Evolutionary conservation across 2,329 filamentous ascomycete genomes (phyloP).

Genomic region (Fusarium cicatricum): DNA sequence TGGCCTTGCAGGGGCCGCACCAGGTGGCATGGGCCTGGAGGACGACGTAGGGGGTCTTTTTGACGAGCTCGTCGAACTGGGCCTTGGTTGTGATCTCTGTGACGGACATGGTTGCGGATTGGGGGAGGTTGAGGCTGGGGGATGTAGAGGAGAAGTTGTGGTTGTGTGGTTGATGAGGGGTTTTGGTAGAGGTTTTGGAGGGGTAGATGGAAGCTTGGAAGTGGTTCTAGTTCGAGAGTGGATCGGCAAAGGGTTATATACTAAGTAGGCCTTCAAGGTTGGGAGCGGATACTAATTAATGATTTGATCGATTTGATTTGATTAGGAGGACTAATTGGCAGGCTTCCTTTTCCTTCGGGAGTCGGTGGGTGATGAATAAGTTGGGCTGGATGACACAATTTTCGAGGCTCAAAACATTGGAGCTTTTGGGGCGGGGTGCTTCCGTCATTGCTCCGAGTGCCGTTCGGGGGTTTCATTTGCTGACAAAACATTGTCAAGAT

Average conservation of each 20-base stretch:
- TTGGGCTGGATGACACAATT: conserved; percentile 38
- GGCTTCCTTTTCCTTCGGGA: background rate
- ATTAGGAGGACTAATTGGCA: background rate
- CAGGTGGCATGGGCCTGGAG: conserved; percentile 67
- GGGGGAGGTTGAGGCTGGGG: conserved; percentile 1
- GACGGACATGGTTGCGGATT: conserved; percentile 42
- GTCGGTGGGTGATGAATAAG: conserved; percentile 35
- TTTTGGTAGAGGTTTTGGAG: conserved; percentile 24
- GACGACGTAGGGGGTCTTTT: conserved; percentile 59
- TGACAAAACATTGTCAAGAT: conserved; percentile 28
- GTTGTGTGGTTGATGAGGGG: conserved; percentile 23
- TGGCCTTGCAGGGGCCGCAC: conserved; percentile 69
- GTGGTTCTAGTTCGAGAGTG: conserved; percentile 8
- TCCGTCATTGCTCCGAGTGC: conserved; percentile 23
- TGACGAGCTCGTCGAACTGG: conserved; percentile 60
- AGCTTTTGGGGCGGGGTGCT: conserved; percentile 11
- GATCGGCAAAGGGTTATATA: conserved; percentile 18
- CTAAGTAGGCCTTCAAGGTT: conserved; percentile 11
- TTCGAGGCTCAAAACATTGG: conserved; percentile 9
- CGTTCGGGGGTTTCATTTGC: conserved; percentile 13
- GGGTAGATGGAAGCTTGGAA: conserved; percentile 12
- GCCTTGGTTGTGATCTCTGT: conserved; percentile 51
- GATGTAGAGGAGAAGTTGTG: too few species aligned
- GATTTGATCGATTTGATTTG: conserved; percentile 7
- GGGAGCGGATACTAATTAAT: conserved; percentile 3